Evolutionary conservation across 495 filamentous ascomycete genomes (phyloP).

Genomic region (Astrocystis sublimbata): DNA sequence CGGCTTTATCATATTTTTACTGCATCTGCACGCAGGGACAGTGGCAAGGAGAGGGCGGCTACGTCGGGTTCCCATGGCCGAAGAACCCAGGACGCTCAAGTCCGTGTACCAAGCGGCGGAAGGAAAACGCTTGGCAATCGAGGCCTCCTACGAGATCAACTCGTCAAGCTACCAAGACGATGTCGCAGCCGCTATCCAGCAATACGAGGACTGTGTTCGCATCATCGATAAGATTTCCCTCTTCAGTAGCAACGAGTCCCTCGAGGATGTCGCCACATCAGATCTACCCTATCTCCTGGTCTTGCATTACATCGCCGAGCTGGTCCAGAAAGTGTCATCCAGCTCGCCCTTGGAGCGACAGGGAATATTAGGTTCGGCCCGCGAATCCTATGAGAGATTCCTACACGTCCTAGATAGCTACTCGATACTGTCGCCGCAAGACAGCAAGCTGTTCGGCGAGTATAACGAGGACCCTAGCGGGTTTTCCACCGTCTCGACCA

Average conservation of each 20-base stretch:
- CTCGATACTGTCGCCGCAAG: slow-evolving; percentile 63
- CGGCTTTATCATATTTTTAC: neutral
- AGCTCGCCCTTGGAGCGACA: slow-evolving; percentile 62
- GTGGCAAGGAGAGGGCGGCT: neutral
- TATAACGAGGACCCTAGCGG: slow-evolving; percentile 65
- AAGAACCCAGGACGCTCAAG: slow-evolving; percentile 45
- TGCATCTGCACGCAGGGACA: neutral
- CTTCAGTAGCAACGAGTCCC: slow-evolving; percentile 85
- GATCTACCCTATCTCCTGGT: slow-evolving; percentile 69
- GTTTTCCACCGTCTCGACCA: slow-evolving; percentile 68
- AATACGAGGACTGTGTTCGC: slow-evolving; percentile 70
- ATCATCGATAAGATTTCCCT: slow-evolving; percentile 70
- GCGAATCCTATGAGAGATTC: slow-evolving; percentile 72
- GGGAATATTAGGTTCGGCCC: slow-evolving; percentile 58
- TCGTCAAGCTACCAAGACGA: slow-evolving; percentile 65
- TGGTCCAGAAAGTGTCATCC: slow-evolving; percentile 48
- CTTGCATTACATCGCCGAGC: slow-evolving; percentile 35
- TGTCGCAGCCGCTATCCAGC: slow-evolving; percentile 63
- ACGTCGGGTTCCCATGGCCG: slow-evolving; percentile 4
- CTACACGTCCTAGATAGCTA: slow-evolving; percentile 77
- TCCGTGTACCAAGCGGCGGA: slow-evolving; percentile 57
- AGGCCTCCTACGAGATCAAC: slow-evolving; percentile 46
- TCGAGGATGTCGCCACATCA: slow-evolving; percentile 85
- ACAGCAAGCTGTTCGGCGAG: slow-evolving; percentile 69
- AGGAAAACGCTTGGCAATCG: slow-evolving; percentile 40